Base-by-base conservation (phyloP, 306 rosid species). In the Echinosophora koreensis region DNA sequence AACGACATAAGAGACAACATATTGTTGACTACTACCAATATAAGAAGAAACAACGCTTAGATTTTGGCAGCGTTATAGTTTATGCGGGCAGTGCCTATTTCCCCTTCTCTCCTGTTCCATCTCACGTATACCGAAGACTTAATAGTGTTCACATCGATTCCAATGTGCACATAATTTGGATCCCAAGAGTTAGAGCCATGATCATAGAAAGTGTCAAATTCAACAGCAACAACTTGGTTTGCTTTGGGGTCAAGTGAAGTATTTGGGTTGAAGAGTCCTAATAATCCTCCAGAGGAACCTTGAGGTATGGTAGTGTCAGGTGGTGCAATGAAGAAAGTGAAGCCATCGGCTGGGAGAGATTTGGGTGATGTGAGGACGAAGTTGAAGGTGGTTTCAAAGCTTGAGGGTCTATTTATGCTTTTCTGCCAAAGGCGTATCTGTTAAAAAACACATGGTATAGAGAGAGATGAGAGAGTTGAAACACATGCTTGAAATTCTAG, bases 251-350 rank as follows among this genome's bases (percentile, higher is more conserved):
- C 67, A 7, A 5, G 32, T 49, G 47, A 11, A 2, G 27, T 28
- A 17, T 3, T 11, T 9, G 8, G 64, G 17, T 22, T 61, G 61
- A 74, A 81, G 5, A 81, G 38, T 14, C 77, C 81, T 1, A 22
- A 9, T 11, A 61, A 70, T 11, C 77, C 66, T 4, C 77, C 85
- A 5, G 1, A 0, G 0, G 80, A 74, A 17, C 76, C 32, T 0
- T n/a, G 4, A 2, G 72, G 80, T 13, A 58, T 68, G 0, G 47
- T 15, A 6, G 22, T 74, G 0, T 52, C 66, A 12, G 30, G 13
- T 7, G 81, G 80, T 8, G 77, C 80, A 15, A 81, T 28, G 73
- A 75, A 81, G 72, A 81, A 74, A 8, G 85, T 47, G 3, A 75
- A 22, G 12, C 68, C 85, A 6, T 76, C 85, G 3, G 51, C 70